phyloP scores from a whole-genome alignment of 179 eudicot species.

The Monotropa hypopitys region DNA sequence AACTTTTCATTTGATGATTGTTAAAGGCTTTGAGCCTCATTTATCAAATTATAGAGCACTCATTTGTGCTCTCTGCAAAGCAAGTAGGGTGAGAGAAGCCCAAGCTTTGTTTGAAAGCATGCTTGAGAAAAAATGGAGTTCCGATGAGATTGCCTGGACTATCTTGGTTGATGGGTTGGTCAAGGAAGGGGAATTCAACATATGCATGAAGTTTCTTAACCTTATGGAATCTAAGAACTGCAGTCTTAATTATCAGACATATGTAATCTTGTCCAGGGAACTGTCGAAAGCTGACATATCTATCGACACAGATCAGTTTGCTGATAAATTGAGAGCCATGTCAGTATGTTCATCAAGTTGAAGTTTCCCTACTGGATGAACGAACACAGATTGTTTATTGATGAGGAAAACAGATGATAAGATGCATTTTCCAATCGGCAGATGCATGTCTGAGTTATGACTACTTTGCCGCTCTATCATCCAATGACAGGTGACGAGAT shows the following conservation, averaged over 20 bases:
- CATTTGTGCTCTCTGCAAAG: constrained; percentile 42
- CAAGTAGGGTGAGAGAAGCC: constrained; percentile 29
- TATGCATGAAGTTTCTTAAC: constrained; percentile 43
- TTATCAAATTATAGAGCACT: constrained; percentile 36
- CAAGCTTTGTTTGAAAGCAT: constrained; percentile 34
- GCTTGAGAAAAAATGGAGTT: constrained; percentile 42
- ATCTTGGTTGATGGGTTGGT: constrained; percentile 55
- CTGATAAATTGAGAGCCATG: constrained; percentile 17
- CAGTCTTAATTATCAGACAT: constrained; percentile 29
- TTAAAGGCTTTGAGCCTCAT: constrained; percentile 26
- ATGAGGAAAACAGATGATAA: background rate
- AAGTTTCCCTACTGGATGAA: background rate
- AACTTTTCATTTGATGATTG: constrained; percentile 23
- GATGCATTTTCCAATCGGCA: background rate
- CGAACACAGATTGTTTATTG: background rate
- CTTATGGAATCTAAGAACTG: constrained; percentile 34
- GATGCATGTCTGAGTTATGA: background rate
- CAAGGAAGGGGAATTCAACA: constrained; percentile 26
- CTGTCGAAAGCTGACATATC: constrained; percentile 32
- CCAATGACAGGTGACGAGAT: background rate
- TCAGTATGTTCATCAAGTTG: constrained; percentile 5
- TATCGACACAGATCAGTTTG: constrained; percentile 15
- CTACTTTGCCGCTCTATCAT: background rate
- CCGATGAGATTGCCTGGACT: constrained; percentile 63
- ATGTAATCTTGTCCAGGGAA: constrained; percentile 37